Evolutionary conservation across 768 basidiomycete species (phyloP).

Genomic region (Cantharellus cinnabarinus): DNA sequence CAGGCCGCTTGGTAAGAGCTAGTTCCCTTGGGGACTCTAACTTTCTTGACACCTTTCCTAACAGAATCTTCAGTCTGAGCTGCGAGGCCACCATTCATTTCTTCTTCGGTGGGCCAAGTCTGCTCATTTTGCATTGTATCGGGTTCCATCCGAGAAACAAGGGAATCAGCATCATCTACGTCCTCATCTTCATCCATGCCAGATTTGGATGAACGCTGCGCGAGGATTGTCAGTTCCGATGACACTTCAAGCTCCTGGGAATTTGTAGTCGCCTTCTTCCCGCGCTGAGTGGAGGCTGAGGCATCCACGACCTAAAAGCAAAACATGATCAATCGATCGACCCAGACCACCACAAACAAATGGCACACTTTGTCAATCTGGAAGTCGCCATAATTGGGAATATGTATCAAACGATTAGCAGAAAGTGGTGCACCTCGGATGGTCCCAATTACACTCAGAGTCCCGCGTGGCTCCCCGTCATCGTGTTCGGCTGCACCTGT

Average conservation of each 20-base stretch:
- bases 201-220: background rate
- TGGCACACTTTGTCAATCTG: constrained; percentile 47
- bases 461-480: constrained; percentile 19
- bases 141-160: constrained; percentile 70
- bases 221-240: constrained; percentile 28
- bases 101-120: constrained; percentile 97
- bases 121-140: constrained; percentile 89
- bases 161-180: constrained; percentile 46
- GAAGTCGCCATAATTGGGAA: constrained; percentile 79
- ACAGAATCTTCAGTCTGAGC: constrained; percentile 66
- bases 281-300: constrained; percentile 27
- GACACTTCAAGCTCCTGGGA: constrained; percentile 42
- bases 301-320: constrained; percentile 40
- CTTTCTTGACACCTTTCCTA: constrained; percentile 16
- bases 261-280: constrained; percentile 16
- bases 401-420: constrained; percentile 67
- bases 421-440: constrained; percentile 63
- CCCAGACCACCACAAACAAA: constrained; percentile 1
- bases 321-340: background rate
- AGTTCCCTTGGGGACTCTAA: constrained; percentile 76
- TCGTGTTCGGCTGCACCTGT: background rate
- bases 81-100: constrained; percentile 36
- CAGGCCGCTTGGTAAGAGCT: constrained; percentile 94
- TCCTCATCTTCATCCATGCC: constrained; percentile 12
- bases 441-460: constrained; percentile 58